phyloP scores from a whole-genome alignment of 2,329 filamentous ascomycete genomes.

The Laburnicola sp. region DNA sequence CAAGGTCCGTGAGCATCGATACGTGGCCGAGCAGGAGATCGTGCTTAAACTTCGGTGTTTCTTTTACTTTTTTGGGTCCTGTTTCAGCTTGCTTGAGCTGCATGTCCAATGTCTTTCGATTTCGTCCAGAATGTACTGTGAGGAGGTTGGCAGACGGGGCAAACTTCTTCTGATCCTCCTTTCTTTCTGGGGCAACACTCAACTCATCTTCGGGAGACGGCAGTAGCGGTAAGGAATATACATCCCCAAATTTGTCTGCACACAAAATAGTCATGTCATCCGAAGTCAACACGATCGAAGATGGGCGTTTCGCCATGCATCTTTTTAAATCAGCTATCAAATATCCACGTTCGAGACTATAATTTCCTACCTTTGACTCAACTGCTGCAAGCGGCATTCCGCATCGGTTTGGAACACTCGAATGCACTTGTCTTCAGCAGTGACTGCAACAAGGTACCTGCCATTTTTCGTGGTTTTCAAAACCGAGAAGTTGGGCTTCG shows the following conservation, averaged over 20 bases:
- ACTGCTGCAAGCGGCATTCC: slow-evolving; percentile 63
- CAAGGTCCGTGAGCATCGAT: slow-evolving; percentile 84
- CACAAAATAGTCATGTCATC: slow-evolving; percentile 74
- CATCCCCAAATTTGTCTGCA: slow-evolving; percentile 96
- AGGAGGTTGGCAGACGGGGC: slow-evolving; percentile 59
- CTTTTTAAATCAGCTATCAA: slow-evolving; percentile 50
- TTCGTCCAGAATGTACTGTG: slow-evolving; percentile 66
- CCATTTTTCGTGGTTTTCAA: slow-evolving; percentile 66
- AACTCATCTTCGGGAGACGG: slow-evolving; percentile 40
- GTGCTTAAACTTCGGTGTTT: slow-evolving; percentile 66
- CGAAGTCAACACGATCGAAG: slow-evolving; percentile 69
- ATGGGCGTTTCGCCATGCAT: slow-evolving; percentile 86
- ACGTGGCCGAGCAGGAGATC: slow-evolving; percentile 87
- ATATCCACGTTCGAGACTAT: background rate
- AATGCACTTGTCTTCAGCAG: slow-evolving; percentile 88
- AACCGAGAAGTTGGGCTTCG: slow-evolving; percentile 67
- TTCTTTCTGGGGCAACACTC: slow-evolving; percentile 19
- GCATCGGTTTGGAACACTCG: slow-evolving; percentile 75
- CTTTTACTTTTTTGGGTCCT: slow-evolving; percentile 51
- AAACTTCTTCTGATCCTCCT: slow-evolving; percentile 44
- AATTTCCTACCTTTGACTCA: slow-evolving; percentile 68
- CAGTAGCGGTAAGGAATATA: slow-evolving; percentile 82
- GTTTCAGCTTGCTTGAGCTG: slow-evolving; percentile 54
- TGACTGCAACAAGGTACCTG: slow-evolving; percentile 73
- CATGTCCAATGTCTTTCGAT: slow-evolving; percentile 59